These are phyloP conservation scores for Rhizophora apiculata DNA, from an alignment of 345 rosid species.

Conservation along the genomic window DNA sequence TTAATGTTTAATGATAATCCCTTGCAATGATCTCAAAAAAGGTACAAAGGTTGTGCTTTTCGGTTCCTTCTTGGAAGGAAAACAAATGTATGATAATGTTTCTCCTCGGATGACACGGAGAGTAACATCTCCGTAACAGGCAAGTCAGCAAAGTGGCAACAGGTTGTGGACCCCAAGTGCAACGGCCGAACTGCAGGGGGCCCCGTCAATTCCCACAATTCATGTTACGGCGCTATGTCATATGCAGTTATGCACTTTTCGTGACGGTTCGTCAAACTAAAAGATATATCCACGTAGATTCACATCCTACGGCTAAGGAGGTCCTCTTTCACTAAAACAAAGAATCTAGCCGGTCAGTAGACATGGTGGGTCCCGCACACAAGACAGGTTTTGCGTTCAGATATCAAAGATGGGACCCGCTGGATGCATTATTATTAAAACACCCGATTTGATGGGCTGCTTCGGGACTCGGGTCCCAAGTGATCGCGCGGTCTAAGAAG, in stretches of 20 bases:
- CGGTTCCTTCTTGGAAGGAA: neutral
- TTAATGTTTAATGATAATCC: too few species aligned
- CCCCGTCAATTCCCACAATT: neutral
- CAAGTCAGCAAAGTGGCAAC: neutral
- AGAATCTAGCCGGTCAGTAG: neutral
- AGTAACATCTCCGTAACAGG: neutral
- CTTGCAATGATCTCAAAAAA: too few species aligned
- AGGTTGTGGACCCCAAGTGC: neutral
- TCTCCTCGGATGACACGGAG: too few species aligned
- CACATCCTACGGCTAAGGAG: conserved; percentile 17
- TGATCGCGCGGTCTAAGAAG: conserved; percentile 2
- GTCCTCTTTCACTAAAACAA: neutral
- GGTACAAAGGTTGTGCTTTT: neutral
- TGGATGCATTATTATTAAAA: neutral
- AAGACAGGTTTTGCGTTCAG: neutral
- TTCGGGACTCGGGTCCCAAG: conserved; percentile 12
- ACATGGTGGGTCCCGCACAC: too few species aligned
- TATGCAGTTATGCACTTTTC: conserved; percentile 13
- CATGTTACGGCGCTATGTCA: neutral
- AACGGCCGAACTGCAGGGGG: too few species aligned
- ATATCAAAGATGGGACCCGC: conserved; percentile 3
- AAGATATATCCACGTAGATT: neutral
- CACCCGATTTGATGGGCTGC: neutral
- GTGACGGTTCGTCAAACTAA: neutral
- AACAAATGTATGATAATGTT: neutral